Percentiles rank a stretch among this genome's conserved stretches.
Evolutionary conservation across 257 asterid species (phyloP).

Genomic region (Henckelia pumila): DNA sequence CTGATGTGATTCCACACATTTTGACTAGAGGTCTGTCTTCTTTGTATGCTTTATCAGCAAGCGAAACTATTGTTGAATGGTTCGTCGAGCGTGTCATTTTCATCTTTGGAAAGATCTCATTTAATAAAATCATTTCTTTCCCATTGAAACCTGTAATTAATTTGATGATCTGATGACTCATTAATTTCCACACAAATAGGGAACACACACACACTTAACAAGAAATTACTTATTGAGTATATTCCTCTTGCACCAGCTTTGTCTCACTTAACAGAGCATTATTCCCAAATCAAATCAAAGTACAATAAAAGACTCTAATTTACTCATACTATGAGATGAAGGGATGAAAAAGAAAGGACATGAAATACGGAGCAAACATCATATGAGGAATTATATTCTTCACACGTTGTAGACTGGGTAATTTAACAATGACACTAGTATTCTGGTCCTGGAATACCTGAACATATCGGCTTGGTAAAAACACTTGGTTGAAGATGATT

Average conservation of each 20-base stretch:
- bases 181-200: background rate
- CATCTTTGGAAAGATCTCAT: slow-evolving; percentile 26
- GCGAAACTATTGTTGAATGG: slow-evolving; percentile 32
- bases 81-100: slow-evolving; percentile 31
- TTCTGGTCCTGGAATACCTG: background rate
- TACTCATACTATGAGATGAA: background rate
- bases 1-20: slow-evolving; percentile 90
- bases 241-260: background rate
- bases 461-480: background rate
- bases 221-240: background rate
- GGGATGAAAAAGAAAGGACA: background rate
- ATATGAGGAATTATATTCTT: background rate
- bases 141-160: slow-evolving; percentile 37
- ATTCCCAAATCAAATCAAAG: background rate
- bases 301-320: background rate
- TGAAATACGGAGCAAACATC: background rate
- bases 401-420: too few species aligned
- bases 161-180: slow-evolving; percentile 12
- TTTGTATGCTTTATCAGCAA: slow-evolving; percentile 29
- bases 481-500: background rate
- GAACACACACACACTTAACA: background rate
- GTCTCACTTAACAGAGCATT: background rate
- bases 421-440: background rate
- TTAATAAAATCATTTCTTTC: slow-evolving; percentile 27
- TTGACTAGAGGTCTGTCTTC: slow-evolving; percentile 61